A percentile compares a stretch with the other conserved stretches of the same genome.
Conservation (phyloP, 2,329 filamentous ascomycete genomes). For the Chaetomium sp. region DNA sequence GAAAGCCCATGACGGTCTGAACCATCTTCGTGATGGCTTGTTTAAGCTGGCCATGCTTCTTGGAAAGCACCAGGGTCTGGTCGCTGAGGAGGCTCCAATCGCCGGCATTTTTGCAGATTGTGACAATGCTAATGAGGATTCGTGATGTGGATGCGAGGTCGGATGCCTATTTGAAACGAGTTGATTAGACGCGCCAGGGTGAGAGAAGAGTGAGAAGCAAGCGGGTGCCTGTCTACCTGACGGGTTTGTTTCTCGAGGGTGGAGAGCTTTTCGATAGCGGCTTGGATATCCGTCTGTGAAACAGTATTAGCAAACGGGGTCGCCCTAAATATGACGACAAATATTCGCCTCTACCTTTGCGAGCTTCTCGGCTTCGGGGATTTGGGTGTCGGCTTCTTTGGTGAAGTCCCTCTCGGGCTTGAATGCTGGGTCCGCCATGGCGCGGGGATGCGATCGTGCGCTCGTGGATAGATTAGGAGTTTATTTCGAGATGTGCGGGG, state of each 20-base stretch:
- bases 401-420: constrained; percentile 99
- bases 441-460: constrained; percentile 24
- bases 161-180: constrained; percentile 82
- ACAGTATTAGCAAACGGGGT: neutral
- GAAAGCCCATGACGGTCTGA: constrained; percentile 86
- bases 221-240: constrained; percentile 67
- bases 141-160: constrained; percentile 93
- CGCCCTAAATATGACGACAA: too few species aligned
- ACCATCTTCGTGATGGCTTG: constrained; percentile 99
- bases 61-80: constrained; percentile 89
- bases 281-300: constrained; percentile 65
- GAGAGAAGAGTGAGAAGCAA: too few species aligned
- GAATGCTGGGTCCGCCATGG: constrained; percentile 74
- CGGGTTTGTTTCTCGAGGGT: constrained; percentile 92
- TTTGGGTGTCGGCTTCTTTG: constrained; percentile 87
- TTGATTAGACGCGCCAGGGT: too few species aligned
- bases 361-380: constrained; percentile 84
- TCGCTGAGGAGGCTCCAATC: constrained; percentile 96
- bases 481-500: neutral
- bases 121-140: constrained; percentile 80
- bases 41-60: constrained; percentile 99
- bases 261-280: constrained; percentile 88
- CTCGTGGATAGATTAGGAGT: neutral
- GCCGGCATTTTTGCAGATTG: constrained; percentile 83
- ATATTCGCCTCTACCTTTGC: constrained; percentile 62